Conservation (phyloP, 192 early-diverging fungal genomes). For the Rhizoclosmatium globosum region DNA sequence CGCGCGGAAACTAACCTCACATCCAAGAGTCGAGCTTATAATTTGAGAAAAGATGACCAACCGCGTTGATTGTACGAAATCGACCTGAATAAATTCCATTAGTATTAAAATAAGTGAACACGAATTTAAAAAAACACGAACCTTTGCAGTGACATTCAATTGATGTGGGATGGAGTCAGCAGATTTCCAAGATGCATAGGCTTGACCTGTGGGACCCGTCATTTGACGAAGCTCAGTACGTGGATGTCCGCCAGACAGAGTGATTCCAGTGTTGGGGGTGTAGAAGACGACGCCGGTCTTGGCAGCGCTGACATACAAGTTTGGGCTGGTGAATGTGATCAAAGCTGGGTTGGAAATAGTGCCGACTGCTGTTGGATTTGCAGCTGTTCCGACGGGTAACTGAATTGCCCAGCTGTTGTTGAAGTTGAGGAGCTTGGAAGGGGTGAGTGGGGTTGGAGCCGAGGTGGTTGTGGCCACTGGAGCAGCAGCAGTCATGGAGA, state of each 20-base stretch:
- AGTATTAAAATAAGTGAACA: too few species aligned
- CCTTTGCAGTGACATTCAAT: background rate
- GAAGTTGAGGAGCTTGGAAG: background rate
- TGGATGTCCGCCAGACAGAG: background rate
- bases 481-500: too few species aligned
- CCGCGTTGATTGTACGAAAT: too few species aligned
- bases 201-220: background rate
- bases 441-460: background rate
- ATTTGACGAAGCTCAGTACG: background rate
- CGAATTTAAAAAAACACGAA: background rate
- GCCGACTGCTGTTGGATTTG: background rate
- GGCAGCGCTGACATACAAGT: conserved; percentile 4
- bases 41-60: too few species aligned
- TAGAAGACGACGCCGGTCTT: background rate
- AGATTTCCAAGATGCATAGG: background rate
- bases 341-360: background rate
- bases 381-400: background rate
- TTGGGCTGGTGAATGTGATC: background rate
- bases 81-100: too few species aligned
- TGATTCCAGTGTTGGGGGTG: background rate
- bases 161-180: background rate
- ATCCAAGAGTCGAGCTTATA: too few species aligned
- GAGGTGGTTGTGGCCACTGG: background rate
- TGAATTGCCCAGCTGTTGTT: background rate
- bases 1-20: too few species aligned